Evolutionary conservation across 1,139 yeast genomes (phyloP).

Genomic region (Blastobotrys arbuscula): DNA sequence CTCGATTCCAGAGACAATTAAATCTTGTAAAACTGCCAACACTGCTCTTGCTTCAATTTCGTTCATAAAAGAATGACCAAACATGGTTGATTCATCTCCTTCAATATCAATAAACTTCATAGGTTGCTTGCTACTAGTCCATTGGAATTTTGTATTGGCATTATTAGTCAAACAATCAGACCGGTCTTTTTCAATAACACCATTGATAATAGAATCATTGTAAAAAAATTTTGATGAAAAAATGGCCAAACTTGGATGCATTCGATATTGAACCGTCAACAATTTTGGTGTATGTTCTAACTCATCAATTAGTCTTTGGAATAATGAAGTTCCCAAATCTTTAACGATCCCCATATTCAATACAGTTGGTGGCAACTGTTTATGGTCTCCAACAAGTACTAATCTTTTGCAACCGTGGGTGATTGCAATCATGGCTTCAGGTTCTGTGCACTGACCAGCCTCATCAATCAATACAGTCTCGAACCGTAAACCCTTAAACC

Average conservation of each 20-base stretch:
- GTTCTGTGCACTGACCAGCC: constrained; percentile 90
- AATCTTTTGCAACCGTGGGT: constrained; percentile 87
- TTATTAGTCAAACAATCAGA: constrained; percentile 26
- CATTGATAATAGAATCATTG: constrained; percentile 87
- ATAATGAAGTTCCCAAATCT: constrained; percentile 73
- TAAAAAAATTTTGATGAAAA: constrained; percentile 90
- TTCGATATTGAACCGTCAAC: constrained; percentile 86
- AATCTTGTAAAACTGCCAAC: constrained; percentile 66
- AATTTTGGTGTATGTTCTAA: constrained; percentile 82
- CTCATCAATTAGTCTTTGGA: constrained; percentile 69
- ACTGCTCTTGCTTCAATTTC: constrained; percentile 88
- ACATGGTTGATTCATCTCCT: constrained; percentile 83
- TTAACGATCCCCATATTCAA: constrained; percentile 47
- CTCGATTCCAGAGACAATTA: constrained; percentile 69
- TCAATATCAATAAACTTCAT: constrained; percentile 94
- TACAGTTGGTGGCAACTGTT: constrained; percentile 71
- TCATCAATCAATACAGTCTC: constrained; percentile 83
- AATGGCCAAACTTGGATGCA: constrained; percentile 84
- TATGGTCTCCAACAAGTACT: constrained; percentile 88
- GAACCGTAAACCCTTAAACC: constrained; percentile 52
- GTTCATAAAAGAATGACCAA: constrained; percentile 61
- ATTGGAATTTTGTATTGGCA: constrained; percentile 50
- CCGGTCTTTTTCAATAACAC: constrained; percentile 73
- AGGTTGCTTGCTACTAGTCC: constrained; percentile 82
- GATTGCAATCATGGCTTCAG: constrained; percentile 82